Evolutionary conservation across 2,329 filamentous ascomycete genomes (phyloP), one percentile per base, ranked within the genome.

Genomic region (Apiospora aurea): DNA sequence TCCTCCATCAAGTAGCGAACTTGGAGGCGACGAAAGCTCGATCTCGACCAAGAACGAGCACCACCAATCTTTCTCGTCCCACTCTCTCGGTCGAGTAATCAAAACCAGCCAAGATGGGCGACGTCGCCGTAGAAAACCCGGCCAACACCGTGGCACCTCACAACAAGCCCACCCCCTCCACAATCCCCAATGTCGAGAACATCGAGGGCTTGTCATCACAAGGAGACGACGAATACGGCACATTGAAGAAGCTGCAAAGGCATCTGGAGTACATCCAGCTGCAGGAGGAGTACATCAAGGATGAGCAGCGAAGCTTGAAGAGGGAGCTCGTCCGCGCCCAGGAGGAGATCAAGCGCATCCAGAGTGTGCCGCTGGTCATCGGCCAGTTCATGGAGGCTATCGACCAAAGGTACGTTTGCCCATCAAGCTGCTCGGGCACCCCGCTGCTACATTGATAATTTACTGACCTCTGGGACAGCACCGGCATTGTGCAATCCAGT

Each of bases 321-420:
- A 91, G 96, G 78, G 96, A 99, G 87, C 90, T 99, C 69, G 96
- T 99, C 71, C 92, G 96, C 78, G 96, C 96, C 77, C 96, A 99
- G 83, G 96, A 99, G 83, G 96, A 99, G 87, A 99, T 99, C 87
- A 99, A 99, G 88, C 92, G 96, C 76, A 99, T 99, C 82, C 96
- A 99, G 86, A 98, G 95, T 83, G 96, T 99, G 71, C 96, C 96
- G 41, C 86, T 99, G 74, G 96, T 99, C 75, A 99, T 99, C 82
- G 96, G 96, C 73, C 96, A 99, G 85, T 99, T 99, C 82, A 99
- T 99, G 96, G 96, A 99, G 85, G 96, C 96, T 71, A 99, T 99
- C 81, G 96, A 99, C 83, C 96, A 99, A 85, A 99, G 98, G 94
- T 97, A 88, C 82, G 89, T 73, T 69, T 11, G 34, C 49, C 72